Conservation (phyloP, 441 rosid species). For the Cnidoscolus chayamansa region DNA sequence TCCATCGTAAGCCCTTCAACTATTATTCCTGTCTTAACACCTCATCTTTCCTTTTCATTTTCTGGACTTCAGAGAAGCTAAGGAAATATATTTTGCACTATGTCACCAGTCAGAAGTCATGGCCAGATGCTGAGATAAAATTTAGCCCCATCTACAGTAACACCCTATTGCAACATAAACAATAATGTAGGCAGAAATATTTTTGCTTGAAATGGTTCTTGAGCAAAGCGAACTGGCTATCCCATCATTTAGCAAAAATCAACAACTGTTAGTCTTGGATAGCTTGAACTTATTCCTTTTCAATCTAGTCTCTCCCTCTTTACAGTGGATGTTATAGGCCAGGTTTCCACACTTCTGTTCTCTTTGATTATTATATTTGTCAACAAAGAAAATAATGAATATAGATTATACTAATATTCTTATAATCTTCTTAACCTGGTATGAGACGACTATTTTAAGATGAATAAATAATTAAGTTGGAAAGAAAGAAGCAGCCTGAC, state of each 20-base stretch:
- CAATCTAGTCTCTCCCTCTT: background rate
- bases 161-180: background rate
- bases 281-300: background rate
- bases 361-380: background rate
- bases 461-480: background rate
- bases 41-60: background rate
- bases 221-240: background rate
- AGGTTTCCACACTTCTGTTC: background rate
- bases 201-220: background rate
- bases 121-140: background rate
- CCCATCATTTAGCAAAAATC: background rate
- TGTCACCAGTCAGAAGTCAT: background rate
- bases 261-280: background rate
- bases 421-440: background rate
- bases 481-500: background rate
- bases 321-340: background rate
- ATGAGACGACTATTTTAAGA: background rate
- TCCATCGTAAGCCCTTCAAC: conserved; percentile 20
- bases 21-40: background rate
- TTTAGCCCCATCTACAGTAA: background rate
- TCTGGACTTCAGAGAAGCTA: background rate
- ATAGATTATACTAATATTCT: background rate
- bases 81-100: background rate
- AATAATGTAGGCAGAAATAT: background rate
- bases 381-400: background rate